phyloP scores from a whole-genome alignment of 129 eudicot genomes.

The Apium graveolens region DNA sequence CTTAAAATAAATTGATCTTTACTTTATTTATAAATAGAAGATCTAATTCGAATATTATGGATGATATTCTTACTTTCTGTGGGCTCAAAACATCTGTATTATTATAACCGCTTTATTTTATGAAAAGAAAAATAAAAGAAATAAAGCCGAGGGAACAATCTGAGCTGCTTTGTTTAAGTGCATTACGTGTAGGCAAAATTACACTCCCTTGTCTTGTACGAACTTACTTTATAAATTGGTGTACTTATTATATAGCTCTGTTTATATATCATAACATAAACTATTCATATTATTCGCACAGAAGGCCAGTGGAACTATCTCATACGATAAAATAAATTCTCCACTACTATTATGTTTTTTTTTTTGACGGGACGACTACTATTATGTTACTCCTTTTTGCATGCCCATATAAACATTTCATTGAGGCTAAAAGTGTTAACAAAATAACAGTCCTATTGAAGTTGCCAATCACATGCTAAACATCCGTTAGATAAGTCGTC shows the following conservation, averaged over 20 bases:
- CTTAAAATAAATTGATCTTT: too few relatives aligned
- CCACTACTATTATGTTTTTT: too few relatives aligned
- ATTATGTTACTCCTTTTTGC: too few relatives aligned
- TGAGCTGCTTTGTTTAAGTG: conserved; percentile 1
- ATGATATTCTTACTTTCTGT: background rate
- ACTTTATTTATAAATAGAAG: too few relatives aligned
- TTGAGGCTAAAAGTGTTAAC: too few relatives aligned
- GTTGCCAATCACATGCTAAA: too few relatives aligned
- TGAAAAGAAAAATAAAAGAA: background rate
- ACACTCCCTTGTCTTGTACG: background rate
- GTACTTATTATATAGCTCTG: background rate
- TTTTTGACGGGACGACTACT: too few relatives aligned
- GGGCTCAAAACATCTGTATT: background rate
- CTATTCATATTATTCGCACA: background rate
- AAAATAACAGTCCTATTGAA: too few relatives aligned
- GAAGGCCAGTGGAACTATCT: background rate
- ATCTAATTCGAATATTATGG: background rate
- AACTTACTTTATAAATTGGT: background rate
- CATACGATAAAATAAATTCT: background rate
- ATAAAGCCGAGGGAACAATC: background rate
- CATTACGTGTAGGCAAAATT: background rate
- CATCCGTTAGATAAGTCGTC: too few relatives aligned
- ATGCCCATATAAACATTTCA: too few relatives aligned
- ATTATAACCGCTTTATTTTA: background rate
- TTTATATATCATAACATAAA: background rate